A percentile compares a stretch with the other conserved stretches of the same genome.
These are phyloP conservation scores for Eucalyptus pumila DNA, from an alignment of 345 rosid species.

Conservation along the genomic window DNA sequence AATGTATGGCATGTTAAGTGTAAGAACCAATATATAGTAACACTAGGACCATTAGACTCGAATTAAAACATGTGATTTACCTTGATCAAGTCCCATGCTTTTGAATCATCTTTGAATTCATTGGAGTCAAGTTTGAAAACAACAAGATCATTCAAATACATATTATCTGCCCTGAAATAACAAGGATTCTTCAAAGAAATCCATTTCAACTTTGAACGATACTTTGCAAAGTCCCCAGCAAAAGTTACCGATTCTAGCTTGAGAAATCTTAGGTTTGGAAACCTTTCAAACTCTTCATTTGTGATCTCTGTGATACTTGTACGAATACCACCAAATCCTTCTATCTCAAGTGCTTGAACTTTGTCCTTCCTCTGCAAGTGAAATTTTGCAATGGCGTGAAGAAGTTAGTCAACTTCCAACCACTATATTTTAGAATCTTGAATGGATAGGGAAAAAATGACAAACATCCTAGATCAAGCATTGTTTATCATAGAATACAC, in stretches of 20 bases:
- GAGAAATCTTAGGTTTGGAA: neutral
- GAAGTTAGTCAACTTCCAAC: neutral
- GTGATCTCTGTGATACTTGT: neutral
- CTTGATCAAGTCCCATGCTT: neutral
- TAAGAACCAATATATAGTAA: neutral
- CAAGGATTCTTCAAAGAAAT: rapidly evolving
- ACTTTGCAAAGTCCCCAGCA: neutral
- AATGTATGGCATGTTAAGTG: neutral
- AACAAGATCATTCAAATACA: rapidly evolving
- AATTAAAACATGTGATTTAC: neutral
- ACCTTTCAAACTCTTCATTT: neutral
- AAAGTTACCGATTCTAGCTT: rapidly evolving
- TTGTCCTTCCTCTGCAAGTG: neutral
- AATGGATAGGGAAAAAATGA: neutral
- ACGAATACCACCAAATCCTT: neutral
- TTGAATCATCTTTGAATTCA: rapidly evolving
- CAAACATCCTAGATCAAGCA: neutral
- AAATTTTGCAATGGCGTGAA: neutral
- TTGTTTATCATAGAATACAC: neutral
- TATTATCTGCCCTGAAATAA: neutral
- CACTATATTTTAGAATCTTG: neutral
- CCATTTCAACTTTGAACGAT: neutral
- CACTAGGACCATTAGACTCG: rapidly evolving
- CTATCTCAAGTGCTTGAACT: neutral
- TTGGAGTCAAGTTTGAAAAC: rapidly evolving